Evolutionary conservation across 805 yeast species (phyloP).

Genomic region (Metschnikowia koreensis): DNA sequence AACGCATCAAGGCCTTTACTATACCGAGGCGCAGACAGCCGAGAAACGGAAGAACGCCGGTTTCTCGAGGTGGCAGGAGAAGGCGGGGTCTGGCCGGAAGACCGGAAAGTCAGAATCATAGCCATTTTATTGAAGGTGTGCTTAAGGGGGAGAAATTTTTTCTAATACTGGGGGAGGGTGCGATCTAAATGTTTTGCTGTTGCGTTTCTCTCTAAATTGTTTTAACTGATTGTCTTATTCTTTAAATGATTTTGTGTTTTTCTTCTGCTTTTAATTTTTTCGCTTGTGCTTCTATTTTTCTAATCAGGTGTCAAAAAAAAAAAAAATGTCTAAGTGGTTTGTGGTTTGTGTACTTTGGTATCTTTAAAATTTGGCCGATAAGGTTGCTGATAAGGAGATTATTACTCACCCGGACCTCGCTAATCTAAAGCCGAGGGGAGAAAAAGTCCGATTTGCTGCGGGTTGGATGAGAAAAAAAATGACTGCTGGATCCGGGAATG

Average conservation of each 20-base stretch:
- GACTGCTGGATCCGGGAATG: too few species aligned
- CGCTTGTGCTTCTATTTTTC: too few species aligned
- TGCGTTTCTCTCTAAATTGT: too few species aligned
- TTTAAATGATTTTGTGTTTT: too few species aligned
- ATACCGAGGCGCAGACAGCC: constrained; percentile 2
- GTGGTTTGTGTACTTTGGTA: neutral
- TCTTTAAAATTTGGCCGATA: neutral
- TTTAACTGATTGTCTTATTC: neutral
- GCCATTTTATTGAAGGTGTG: neutral
- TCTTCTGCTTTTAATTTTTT: neutral
- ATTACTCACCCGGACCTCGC: neutral
- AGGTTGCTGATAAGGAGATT: constrained; percentile 1
- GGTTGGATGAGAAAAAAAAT: neutral
- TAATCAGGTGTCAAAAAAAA: neutral
- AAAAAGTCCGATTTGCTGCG: neutral
- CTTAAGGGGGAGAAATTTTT: neutral
- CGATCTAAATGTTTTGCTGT: neutral
- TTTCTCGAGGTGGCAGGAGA: neutral
- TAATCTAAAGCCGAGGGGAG: neutral
- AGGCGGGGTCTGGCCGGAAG: constrained; percentile 1
- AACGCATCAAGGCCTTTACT: constrained; percentile 7
- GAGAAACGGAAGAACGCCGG: neutral
- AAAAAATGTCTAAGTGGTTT: neutral
- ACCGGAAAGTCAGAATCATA: constrained; percentile 6
- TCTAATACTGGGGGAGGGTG: neutral